phyloP scores from a whole-genome alignment of 139 green algal species.

The Ostreobium quekettii region DNA sequence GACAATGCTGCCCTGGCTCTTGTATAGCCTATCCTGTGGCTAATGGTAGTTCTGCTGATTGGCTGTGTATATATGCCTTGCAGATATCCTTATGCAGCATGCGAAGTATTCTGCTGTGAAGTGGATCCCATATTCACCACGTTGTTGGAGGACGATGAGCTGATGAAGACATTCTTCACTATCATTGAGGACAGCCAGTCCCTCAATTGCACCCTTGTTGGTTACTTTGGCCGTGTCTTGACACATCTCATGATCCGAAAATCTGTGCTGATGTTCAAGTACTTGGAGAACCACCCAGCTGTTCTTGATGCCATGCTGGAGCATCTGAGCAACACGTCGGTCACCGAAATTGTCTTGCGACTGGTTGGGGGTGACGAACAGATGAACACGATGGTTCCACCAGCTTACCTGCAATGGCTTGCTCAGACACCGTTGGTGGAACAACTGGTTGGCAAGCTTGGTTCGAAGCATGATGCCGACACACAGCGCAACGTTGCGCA shows the following conservation, averaged over 20 bases:
- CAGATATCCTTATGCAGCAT: slow-evolving; percentile 90
- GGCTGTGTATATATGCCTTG: too few species aligned
- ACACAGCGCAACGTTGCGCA: slow-evolving; percentile 69
- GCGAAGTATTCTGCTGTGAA: slow-evolving; percentile 95
- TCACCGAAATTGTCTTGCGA: slow-evolving; percentile 74
- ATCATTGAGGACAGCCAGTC: slow-evolving; percentile 54
- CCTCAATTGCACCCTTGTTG: slow-evolving; percentile 67
- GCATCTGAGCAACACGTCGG: slow-evolving; percentile 69
- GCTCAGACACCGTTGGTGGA: slow-evolving; percentile 60
- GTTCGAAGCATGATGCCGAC: neutral
- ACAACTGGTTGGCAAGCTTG: slow-evolving; percentile 40
- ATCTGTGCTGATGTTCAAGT: slow-evolving; percentile 55
- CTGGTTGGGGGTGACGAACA: slow-evolving; percentile 81
- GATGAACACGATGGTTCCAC: slow-evolving; percentile 40
- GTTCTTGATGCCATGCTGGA: slow-evolving; percentile 38
- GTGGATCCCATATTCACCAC: slow-evolving; percentile 89
- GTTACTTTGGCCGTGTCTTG: slow-evolving; percentile 90
- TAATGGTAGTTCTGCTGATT: too few species aligned
- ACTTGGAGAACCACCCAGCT: slow-evolving; percentile 42
- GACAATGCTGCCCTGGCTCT: too few species aligned
- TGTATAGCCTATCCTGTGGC: too few species aligned
- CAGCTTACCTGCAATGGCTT: slow-evolving; percentile 52
- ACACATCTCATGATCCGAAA: slow-evolving; percentile 65
- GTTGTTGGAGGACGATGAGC: slow-evolving; percentile 62
- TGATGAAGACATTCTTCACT: slow-evolving; percentile 75